Evolutionary conservation across 768 basidiomycete species (phyloP), one percentile per base, ranked within the genome.

Genomic region (Lepiota venenata): DNA sequence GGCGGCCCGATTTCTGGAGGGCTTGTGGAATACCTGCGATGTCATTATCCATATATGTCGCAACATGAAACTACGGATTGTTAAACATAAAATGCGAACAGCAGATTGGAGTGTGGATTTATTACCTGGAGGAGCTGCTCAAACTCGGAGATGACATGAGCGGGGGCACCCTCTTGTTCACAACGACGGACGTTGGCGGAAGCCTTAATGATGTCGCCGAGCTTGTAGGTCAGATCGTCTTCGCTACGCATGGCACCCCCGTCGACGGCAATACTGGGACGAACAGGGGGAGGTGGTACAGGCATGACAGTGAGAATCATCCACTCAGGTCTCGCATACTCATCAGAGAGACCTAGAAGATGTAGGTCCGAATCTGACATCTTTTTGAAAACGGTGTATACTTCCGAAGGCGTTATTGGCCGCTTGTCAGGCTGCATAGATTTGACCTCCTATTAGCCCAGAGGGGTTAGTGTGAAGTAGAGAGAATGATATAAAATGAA

Each of bases 11-110:
- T 71, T 98, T 98, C 65, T 98, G 97, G 60, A 96, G 73, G 2
- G 97, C 94, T 65, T 98, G 96, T 1, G 97, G 97, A 35, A 98
- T 92, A 42, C 97, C 97, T 32, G 97, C 94, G 55, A 98, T 95
- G 65, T 98, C 95, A 66, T 99, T 99, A 66, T 99, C 97, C 96
- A 99, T 99, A 67, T 98, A 99, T 0, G 97, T 98, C 2, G 97
- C 97, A 56, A 98, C 94, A 65, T 99, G 97, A 68, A 95, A 99
- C 93, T 97, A 60, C 11, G 56, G 41, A 52, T 57, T 56, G 43
- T 21, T 37, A 49, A 27, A 32, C n/a, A 37, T 57, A 44, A 36
- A 52, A 37, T 18, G 25, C 50, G 14, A 14, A 35, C 8, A 46
- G 45, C 10, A 32, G 51, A 22, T 32, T 32, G 54, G 12, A 8